A percentile compares a stretch with the other conserved stretches of the same genome.
Conservation (phyloP, 2,329 filamentous ascomycete genomes). For the Exophiala dermatitidis region DNA sequence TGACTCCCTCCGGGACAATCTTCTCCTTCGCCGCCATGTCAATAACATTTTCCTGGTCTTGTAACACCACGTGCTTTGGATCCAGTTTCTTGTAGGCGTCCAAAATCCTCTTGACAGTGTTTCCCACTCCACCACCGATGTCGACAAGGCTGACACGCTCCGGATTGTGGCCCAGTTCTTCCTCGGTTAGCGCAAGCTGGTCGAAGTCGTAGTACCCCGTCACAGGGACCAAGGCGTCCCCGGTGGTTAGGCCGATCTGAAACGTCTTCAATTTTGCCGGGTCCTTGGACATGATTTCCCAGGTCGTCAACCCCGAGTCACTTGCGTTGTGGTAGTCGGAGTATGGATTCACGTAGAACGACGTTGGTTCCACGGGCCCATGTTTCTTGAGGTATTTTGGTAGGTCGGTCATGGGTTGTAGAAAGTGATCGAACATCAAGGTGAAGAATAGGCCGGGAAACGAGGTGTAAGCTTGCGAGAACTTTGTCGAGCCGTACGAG, state of each 20-base stretch:
- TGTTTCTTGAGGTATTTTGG: slow-evolving; percentile 9
- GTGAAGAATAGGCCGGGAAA: slow-evolving; percentile 16
- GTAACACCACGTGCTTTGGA: slow-evolving; percentile 13
- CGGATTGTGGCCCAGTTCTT: slow-evolving; percentile 5
- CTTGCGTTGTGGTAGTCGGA: slow-evolving; percentile 9
- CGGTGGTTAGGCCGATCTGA: slow-evolving; percentile 26
- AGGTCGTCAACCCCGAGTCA: slow-evolving; percentile 19
- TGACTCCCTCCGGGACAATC: slow-evolving; percentile 9
- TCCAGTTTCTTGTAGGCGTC: slow-evolving; percentile 7
- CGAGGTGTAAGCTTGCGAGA: slow-evolving; percentile 14
- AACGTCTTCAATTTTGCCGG: slow-evolving; percentile 28
- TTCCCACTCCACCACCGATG: slow-evolving; percentile 21
- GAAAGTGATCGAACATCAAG: slow-evolving; percentile 17
- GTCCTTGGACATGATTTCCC: slow-evolving; percentile 27
- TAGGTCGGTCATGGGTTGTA: slow-evolving; percentile 13
- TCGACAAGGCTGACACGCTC: slow-evolving; percentile 16
- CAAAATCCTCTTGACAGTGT: slow-evolving; percentile 13
- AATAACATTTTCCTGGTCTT: slow-evolving; percentile 10
- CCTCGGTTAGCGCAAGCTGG: background rate
- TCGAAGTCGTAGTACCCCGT: slow-evolving; percentile 17
- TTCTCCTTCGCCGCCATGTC: slow-evolving; percentile 12
- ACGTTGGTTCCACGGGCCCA: slow-evolving; percentile 12
- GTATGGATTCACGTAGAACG: slow-evolving; percentile 8
- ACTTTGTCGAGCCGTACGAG: slow-evolving; percentile 10
- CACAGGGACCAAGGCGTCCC: slow-evolving; percentile 8